A percentile compares a stretch with the other conserved stretches of the same genome.
Evolutionary conservation across 306 rosid genomes (phyloP).

Genomic region (Luffa acutangula): DNA sequence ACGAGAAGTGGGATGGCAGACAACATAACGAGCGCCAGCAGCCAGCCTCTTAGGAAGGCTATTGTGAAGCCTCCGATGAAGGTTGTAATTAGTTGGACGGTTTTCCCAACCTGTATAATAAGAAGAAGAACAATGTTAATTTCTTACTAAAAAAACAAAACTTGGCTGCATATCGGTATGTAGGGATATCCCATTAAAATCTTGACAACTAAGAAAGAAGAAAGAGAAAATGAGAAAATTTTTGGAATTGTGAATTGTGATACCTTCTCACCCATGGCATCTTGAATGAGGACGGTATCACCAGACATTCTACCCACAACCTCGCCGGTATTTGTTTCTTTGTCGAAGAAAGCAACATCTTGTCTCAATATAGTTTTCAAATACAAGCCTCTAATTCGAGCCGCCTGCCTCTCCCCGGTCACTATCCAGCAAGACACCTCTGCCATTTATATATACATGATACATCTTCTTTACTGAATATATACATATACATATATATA

Average conservation of each 20-base stretch:
- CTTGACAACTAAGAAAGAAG: too few species aligned
- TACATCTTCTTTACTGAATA: background rate
- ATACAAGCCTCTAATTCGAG: constrained; percentile 21
- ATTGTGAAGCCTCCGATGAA: constrained; percentile 7
- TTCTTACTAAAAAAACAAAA: too few species aligned
- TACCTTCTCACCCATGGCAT: constrained; percentile 15
- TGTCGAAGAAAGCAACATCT: constrained; percentile 11
- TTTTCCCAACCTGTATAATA: constrained; percentile 9
- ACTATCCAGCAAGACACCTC: constrained; percentile 36
- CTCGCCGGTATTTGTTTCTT: constrained; percentile 11
- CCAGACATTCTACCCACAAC: constrained; percentile 21
- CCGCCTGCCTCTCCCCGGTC: constrained; percentile 28
- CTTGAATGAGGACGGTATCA: constrained; percentile 19
- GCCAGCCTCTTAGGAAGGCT: constrained; percentile 4
- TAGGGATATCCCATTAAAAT: too few species aligned
- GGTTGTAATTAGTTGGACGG: background rate
- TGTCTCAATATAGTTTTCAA: constrained; percentile 25
- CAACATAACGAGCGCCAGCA: background rate
- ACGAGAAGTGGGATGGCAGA: constrained; percentile 6
- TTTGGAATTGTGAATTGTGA: background rate
- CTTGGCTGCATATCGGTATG: too few species aligned
- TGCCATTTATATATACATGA: background rate
- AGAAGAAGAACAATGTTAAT: background rate
- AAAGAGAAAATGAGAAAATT: too few species aligned
- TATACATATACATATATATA: background rate